phyloP scores from a whole-genome alignment of 768 basidiomycete genomes.

The Strobilomyces dryophilus region DNA sequence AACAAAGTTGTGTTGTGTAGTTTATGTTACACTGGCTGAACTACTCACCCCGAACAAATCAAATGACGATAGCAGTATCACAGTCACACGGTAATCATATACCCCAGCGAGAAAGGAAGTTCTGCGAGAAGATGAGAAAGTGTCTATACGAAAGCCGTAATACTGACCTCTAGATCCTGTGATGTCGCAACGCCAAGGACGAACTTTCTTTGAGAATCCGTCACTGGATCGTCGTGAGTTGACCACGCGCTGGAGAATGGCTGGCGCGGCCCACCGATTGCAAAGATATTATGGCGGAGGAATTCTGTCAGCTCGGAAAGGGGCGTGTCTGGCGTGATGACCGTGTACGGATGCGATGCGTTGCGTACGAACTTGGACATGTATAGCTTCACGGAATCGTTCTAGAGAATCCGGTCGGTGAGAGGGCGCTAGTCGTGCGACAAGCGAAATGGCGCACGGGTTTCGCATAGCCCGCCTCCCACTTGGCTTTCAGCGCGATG shows the following conservation, averaged over 20 bases:
- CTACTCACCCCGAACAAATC: no score
- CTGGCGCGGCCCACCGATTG: constrained; percentile 52
- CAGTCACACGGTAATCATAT: constrained; percentile 9
- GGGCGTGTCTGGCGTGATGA: constrained; percentile 78
- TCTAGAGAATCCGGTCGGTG: constrained; percentile 33
- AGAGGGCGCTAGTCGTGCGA: not conserved
- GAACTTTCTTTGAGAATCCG: constrained; percentile 77
- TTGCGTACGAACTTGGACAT: constrained; percentile 75
- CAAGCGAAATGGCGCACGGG: constrained; percentile 44
- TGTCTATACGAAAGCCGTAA: not conserved
- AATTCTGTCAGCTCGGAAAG: constrained; percentile 82
- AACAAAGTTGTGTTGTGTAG: no score
- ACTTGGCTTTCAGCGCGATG: constrained; percentile 65
- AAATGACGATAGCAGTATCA: not conserved
- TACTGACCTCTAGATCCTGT: constrained; percentile 58
- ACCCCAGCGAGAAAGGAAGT: constrained; percentile 29
- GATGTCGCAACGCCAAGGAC: constrained; percentile 76
- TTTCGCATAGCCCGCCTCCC: constrained; percentile 68
- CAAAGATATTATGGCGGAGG: constrained; percentile 67
- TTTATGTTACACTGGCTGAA: no score
- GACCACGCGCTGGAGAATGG: not conserved
- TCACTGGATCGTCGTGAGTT: constrained; percentile 49
- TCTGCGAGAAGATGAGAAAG: constrained; percentile 14
- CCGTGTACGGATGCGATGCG: constrained; percentile 61
- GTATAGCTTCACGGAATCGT: constrained; percentile 64